These are phyloP conservation scores for Tetracentron sinense DNA, from an alignment of 164 flowering plant species.

Conservation along the genomic window DNA sequence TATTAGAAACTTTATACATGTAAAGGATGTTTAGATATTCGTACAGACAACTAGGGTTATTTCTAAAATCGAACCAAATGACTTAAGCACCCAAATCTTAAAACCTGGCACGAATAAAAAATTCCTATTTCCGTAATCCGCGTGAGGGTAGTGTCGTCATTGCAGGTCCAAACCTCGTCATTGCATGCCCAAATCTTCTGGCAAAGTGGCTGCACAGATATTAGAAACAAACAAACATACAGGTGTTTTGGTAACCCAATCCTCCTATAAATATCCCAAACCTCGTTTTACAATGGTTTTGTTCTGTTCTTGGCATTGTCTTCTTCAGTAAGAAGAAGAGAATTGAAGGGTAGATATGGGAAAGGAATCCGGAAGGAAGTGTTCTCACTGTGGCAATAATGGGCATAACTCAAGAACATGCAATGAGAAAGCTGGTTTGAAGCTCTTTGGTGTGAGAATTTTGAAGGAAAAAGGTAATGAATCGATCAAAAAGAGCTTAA, in stretches of 20 bases:
- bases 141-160: too few species aligned
- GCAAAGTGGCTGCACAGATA: neutral
- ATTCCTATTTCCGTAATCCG: too few species aligned
- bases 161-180: too few species aligned
- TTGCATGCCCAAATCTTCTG: neutral
- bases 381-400: constrained; percentile 39
- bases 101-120: too few species aligned
- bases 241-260: neutral
- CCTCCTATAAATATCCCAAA: neutral
- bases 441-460: constrained; percentile 38
- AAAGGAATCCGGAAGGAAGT: constrained; percentile 27
- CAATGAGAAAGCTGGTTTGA: constrained; percentile 26
- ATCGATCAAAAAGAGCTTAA: constrained; percentile 36
- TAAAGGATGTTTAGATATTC: too few species aligned
- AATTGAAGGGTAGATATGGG: constrained; percentile 1
- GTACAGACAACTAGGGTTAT: too few species aligned
- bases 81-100: too few species aligned
- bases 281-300: neutral
- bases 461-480: constrained; percentile 8
- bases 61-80: too few species aligned
- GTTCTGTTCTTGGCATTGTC: neutral
- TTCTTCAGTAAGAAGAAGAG: neutral
- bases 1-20: too few species aligned
- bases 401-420: constrained; percentile 55
- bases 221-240: too few species aligned